Conservation (phyloP, 768 basidiomycete genomes). For the Mycena leptocephala region DNA sequence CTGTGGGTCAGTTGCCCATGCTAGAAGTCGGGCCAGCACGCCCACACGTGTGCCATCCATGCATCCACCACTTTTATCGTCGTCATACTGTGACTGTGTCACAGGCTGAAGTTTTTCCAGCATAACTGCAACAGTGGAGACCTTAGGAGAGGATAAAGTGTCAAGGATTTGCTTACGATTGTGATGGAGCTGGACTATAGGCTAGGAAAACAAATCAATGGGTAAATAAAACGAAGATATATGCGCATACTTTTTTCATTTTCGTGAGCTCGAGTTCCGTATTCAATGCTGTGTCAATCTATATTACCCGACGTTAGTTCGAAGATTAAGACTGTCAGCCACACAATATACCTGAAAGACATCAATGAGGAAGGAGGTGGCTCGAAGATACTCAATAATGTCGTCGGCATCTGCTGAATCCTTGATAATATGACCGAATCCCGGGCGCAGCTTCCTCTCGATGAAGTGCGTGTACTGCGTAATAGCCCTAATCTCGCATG, state of each 20-base stretch:
- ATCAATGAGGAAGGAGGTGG: background rate
- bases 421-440: background rate
- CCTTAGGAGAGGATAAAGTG: background rate
- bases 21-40: background rate
- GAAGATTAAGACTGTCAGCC: fast-evolving
- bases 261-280: background rate
- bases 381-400: background rate
- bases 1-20: background rate
- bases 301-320: background rate
- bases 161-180: too few species aligned
- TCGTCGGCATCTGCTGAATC: background rate
- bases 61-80: background rate
- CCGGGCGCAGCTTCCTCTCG: background rate
- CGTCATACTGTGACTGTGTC: background rate
- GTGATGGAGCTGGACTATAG: too few species aligned
- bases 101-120: background rate
- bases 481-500: background rate
- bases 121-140: background rate
- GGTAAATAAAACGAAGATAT: background rate
- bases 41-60: background rate
- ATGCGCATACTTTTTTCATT: background rate
- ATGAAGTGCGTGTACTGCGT: background rate
- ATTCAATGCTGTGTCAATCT: background rate
- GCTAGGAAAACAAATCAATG: too few species aligned
- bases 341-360: background rate